phyloP scores from a whole-genome alignment of 768 basidiomycete species.

The Termitomyces sp. region DNA sequence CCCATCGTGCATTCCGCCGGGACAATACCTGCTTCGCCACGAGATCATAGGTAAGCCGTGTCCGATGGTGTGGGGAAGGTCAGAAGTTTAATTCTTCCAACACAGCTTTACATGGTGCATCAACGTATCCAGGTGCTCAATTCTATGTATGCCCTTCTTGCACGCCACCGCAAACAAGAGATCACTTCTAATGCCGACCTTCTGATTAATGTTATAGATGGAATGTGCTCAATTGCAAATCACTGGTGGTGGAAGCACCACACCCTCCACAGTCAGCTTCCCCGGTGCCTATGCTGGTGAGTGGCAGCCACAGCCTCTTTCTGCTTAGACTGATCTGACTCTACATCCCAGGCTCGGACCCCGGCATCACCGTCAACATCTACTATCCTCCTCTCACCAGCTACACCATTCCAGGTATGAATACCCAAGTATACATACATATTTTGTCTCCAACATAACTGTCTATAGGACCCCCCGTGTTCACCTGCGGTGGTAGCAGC shows the following conservation, averaged over 20 bases:
- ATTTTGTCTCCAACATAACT: not conserved
- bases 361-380: constrained; percentile 45
- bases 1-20: constrained; percentile 42
- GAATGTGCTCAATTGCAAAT: constrained; percentile 46
- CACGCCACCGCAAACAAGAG: not conserved
- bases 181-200: not conserved
- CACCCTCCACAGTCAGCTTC: constrained; percentile 43
- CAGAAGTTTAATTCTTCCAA: not conserved
- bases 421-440: too few relatives aligned
- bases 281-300: constrained; percentile 43
- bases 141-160: constrained; percentile 39
- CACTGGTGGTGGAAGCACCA: constrained; percentile 40
- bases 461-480: constrained; percentile 32
- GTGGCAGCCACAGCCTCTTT: not conserved
- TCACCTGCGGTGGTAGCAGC: constrained; percentile 29
- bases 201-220: constrained; percentile 28
- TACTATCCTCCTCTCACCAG: constrained; percentile 37
- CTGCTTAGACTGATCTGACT: not conserved
- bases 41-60: constrained; percentile 45
- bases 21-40: constrained; percentile 46
- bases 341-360: constrained; percentile 32
- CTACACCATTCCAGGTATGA: constrained; percentile 40
- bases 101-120: constrained; percentile 42
- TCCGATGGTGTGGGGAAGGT: not conserved
- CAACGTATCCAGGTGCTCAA: constrained; percentile 51